Conservation (phyloP, 768 basidiomycete species). For the Lentinula aciculospora region DNA sequence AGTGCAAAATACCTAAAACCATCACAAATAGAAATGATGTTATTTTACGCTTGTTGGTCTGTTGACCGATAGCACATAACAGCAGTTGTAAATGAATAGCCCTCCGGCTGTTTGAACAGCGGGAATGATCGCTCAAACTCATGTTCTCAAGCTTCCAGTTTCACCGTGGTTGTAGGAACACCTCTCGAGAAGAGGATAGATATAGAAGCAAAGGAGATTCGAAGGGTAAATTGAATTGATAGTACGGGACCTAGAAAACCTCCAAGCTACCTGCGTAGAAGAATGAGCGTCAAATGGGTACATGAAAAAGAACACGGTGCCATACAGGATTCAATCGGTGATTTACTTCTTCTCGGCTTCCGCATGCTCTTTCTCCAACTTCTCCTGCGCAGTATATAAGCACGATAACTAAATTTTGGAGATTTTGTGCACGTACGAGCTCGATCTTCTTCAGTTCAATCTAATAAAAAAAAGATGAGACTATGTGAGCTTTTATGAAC, state of each 20-base stretch:
- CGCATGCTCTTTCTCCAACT: conserved; percentile 7
- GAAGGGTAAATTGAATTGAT: too few relatives aligned
- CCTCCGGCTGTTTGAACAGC: too few relatives aligned
- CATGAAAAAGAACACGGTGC: neutral
- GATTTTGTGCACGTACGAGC: neutral
- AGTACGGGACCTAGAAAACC: neutral
- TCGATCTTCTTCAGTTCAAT: conserved; percentile 5
- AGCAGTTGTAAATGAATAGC: too few relatives aligned
- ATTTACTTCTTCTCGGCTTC: neutral
- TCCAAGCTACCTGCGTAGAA: neutral
- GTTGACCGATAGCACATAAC: too few relatives aligned
- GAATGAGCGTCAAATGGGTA: neutral
- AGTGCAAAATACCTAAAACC: too few relatives aligned
- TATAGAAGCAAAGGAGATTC: too few relatives aligned
- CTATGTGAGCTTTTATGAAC: neutral
- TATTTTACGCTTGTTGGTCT: too few relatives aligned
- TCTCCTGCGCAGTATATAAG: neutral
- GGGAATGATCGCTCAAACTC: neutral
- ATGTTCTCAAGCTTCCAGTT: neutral
- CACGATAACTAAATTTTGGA: neutral
- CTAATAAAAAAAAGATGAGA: neutral
- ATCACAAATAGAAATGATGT: too few relatives aligned
- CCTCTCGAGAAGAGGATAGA: too few relatives aligned
- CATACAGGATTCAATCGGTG: neutral
- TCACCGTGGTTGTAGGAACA: too few relatives aligned